Evolutionary conservation across 768 basidiomycete species (phyloP).

Genomic region (Tricholoma matsutake): DNA sequence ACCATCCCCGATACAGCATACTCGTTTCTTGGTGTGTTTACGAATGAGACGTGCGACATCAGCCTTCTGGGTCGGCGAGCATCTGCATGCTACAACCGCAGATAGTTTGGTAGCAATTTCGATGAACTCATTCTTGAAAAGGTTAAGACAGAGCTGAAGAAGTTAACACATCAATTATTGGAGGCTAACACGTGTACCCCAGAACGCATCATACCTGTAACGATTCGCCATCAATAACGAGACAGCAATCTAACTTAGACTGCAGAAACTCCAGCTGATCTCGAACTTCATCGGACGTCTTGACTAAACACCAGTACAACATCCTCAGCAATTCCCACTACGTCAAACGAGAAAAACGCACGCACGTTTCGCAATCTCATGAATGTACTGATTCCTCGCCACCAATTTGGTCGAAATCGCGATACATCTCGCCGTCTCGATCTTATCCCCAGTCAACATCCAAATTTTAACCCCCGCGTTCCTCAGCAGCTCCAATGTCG

Average conservation of each 20-base stretch:
- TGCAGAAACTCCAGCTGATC: constrained; percentile 92
- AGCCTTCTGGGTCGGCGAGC: constrained; percentile 98
- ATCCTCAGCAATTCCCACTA: background rate
- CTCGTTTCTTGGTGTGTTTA: constrained; percentile 85
- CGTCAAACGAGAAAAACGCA: constrained; percentile 20
- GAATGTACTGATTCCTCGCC: constrained; percentile 94
- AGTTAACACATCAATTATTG: background rate
- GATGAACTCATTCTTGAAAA: constrained; percentile 93
- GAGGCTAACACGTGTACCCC: background rate
- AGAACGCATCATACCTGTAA: constrained; percentile 60
- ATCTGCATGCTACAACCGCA: constrained; percentile 95
- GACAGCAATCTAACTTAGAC: constrained; percentile 93
- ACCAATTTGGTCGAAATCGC: constrained; percentile 97
- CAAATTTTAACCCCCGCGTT: constrained; percentile 99
- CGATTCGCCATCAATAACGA: constrained; percentile 98
- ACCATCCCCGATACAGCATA: constrained; percentile 98
- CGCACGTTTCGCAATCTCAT: constrained; percentile 88
- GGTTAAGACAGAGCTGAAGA: constrained; percentile 78
- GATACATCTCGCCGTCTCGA: constrained; percentile 97
- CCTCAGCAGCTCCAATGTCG: constrained; percentile 85
- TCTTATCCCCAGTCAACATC: constrained; percentile 99
- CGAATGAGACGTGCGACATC: constrained; percentile 95
- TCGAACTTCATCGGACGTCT: constrained; percentile 76
- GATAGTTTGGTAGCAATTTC: constrained; percentile 95
- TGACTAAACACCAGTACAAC: constrained; percentile 50